Conservation (phyloP, 192 early-diverging fungal genomes). For the Physocladia obscura region DNA sequence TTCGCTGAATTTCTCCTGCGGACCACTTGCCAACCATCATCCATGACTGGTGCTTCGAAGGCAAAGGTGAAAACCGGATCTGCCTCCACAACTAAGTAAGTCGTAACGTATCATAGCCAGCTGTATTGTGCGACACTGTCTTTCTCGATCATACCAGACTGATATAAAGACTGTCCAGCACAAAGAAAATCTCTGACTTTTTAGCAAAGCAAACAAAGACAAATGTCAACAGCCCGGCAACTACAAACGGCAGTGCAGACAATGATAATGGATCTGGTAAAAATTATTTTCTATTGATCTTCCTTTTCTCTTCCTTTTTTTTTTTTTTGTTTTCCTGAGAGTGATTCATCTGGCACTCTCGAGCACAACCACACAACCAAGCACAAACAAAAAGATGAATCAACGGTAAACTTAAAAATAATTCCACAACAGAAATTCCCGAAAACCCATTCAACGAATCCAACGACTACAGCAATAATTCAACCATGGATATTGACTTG, state of each 20-base stretch:
- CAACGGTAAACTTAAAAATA: not conserved
- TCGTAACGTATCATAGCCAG: no score
- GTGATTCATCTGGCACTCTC: not conserved
- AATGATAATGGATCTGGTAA: not conserved
- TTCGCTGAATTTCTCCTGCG: no score
- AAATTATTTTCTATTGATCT: not conserved
- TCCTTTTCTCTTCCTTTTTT: no score
- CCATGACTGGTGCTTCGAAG: no score
- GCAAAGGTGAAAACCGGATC: no score
- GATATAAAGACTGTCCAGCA: no score
- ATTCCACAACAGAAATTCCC: not conserved
- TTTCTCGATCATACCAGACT: no score
- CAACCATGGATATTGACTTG: not conserved
- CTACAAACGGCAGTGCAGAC: not conserved
- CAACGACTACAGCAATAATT: not conserved
- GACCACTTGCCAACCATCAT: no score
- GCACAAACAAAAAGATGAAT: not conserved
- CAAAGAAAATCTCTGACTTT: constrained; percentile 48
- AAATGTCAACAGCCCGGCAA: not conserved
- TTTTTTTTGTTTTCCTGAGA: not conserved
- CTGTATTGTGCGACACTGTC: no score
- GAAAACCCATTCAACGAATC: not conserved
- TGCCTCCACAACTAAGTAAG: no score
- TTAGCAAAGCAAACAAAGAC: constrained; percentile 37
- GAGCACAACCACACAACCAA: not conserved